A percentile compares a stretch with the other conserved stretches of the same genome.
These are phyloP conservation scores for Solanum lycopersicoides DNA, from an alignment of 257 asterid species.

Conservation along the genomic window DNA sequence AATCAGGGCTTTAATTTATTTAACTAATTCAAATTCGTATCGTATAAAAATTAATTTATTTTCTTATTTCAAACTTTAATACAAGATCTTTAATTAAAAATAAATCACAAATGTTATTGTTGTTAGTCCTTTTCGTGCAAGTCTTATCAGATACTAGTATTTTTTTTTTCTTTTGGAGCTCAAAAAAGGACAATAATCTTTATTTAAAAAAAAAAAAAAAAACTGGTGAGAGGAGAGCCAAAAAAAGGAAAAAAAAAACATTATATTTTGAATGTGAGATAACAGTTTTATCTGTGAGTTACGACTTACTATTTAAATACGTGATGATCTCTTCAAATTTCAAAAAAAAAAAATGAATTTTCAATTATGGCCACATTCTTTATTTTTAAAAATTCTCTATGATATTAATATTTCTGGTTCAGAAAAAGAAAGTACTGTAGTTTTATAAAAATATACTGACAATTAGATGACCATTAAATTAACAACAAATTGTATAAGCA, in stretches of 20 bases:
- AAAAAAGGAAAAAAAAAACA: too few relatives aligned
- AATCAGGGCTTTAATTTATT: too few relatives aligned
- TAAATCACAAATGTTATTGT: too few relatives aligned
- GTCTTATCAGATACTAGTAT: neutral
- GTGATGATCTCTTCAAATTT: neutral
- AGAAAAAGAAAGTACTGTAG: neutral
- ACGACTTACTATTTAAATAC: neutral
- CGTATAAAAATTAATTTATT: neutral
- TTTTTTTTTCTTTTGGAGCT: neutral
- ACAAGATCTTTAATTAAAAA: neutral
- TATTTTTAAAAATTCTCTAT: neutral
- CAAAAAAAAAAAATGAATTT: neutral
- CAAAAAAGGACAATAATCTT: neutral
- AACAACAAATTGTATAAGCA: too few relatives aligned
- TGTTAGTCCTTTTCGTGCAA: constrained; percentile 12
- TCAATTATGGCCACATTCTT: neutral
- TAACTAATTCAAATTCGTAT: too few relatives aligned
- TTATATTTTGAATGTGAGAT: neutral
- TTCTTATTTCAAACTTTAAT: neutral
- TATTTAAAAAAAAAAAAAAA: too few relatives aligned
- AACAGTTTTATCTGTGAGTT: neutral
- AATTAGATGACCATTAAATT: neutral
- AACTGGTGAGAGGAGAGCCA: too few relatives aligned
- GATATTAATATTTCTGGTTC: neutral
- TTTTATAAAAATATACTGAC: neutral